Evolutionary conservation across 768 basidiomycete species (phyloP), one percentile per base, ranked within the genome.

Genomic region (Naganishia vishniacii): DNA sequence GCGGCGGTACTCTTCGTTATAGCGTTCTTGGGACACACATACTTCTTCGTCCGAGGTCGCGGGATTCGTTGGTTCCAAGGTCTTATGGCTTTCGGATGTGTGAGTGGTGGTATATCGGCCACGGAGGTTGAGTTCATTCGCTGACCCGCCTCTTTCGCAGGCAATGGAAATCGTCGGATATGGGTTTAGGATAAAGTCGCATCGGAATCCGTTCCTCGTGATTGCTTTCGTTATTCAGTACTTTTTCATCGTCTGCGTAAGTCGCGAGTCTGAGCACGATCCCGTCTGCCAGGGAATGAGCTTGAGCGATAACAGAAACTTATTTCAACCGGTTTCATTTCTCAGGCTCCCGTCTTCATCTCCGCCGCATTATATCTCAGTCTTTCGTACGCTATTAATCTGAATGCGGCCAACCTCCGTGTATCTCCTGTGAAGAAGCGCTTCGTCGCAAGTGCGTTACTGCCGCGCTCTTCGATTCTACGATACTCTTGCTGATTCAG

Each of bases 161-260:
- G 60, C 70, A 23, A 74, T 77, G 71, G 77, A 77, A 59, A 41
- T 72, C 1, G 75, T 74, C 0, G 77, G 77, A 20, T 78, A 77
- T 65, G 71, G 68, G 2, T 72, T 71, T 20, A 60, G 77, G 48
- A 66, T 69, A 12, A 64, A 65, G 9, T 71, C 70, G 16, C 67
- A 73, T 61, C 51, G 63, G 37, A 60, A 65, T n/a, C 73, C 76
- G 3, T 77, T 71, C 59, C 64, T 61, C n/a, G 67, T 77, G 4
- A 48, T 60, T 23, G 56, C 61, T 18, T 77, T 77, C 45, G 66
- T 77, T n/a, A 67, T 71, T n/a, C 76, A 76, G 53, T 75, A 73
- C 63, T 75, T 75, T 29, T 59, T 75, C 16, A 73, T 75, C 34
- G 73, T 75, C 2, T 69, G 72, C 40, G 73, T 75, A 32, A 66